These are phyloP conservation scores for Papiliotrema terrestris DNA, from an alignment of 1,284 basidiomycete genomes.

Conservation along the genomic window DNA sequence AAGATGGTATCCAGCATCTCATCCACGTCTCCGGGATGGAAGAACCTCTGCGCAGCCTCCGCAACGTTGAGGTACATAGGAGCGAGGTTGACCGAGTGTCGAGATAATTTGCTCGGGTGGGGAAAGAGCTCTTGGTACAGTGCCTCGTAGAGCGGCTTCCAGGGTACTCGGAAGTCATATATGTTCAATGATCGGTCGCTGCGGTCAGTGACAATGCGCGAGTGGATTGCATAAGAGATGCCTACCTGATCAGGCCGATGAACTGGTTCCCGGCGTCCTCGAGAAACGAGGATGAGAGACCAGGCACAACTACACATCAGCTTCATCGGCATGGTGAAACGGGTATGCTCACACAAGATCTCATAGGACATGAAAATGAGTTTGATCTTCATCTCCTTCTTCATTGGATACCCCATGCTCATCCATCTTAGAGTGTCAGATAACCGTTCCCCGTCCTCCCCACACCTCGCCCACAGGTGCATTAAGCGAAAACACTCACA, in stretches of 20 bases:
- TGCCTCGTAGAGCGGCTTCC: constrained; percentile 79
- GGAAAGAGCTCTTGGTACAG: constrained; percentile 79
- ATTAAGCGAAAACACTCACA: constrained; percentile 54
- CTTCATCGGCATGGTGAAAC: not conserved
- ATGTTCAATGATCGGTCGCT: constrained; percentile 72
- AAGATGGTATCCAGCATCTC: constrained; percentile 74
- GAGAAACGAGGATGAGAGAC: constrained; percentile 52
- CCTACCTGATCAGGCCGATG: constrained; percentile 58
- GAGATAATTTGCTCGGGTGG: constrained; percentile 74
- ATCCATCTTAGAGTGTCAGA: constrained; percentile 60
- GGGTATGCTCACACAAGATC: constrained; percentile 46
- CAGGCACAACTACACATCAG: constrained; percentile 52
- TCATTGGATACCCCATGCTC: constrained; percentile 80
- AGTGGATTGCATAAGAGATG: constrained; percentile 46
- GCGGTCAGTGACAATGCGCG: constrained; percentile 18
- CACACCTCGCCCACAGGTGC: not conserved
- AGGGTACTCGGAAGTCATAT: constrained; percentile 79
- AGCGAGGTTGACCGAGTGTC: constrained; percentile 58
- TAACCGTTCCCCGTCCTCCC: not conserved
- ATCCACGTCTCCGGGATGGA: constrained; percentile 80
- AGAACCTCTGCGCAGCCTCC: constrained; percentile 78
- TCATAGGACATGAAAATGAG: constrained; percentile 78
- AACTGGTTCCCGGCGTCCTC: constrained; percentile 53
- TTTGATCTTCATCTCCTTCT: constrained; percentile 69
- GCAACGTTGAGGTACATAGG: constrained; percentile 72